Evolutionary conservation across 2,329 filamentous ascomycete species (phyloP).

Genomic region (Fusarium sororula): DNA sequence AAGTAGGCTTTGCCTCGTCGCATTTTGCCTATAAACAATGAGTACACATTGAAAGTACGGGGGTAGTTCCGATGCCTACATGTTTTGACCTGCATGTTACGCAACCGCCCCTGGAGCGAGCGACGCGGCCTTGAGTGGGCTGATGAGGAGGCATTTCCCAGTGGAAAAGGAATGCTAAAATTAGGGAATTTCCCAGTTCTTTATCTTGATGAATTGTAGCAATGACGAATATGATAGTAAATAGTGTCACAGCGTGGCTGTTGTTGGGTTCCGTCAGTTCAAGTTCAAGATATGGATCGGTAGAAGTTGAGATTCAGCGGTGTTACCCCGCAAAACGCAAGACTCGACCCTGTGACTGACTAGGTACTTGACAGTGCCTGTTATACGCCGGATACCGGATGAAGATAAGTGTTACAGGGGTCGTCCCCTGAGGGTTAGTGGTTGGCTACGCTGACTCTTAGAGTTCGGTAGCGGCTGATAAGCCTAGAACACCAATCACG

Average conservation of each 20-base stretch:
- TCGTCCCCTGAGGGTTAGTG: neutral
- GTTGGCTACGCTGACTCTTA: neutral
- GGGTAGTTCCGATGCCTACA: neutral
- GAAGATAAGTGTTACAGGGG: neutral
- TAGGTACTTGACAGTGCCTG: neutral
- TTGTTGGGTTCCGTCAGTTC: neutral
- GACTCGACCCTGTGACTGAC: neutral
- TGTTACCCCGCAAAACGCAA: neutral
- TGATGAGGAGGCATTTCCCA: neutral
- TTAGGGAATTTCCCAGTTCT: rapidly evolving
- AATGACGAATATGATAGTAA: neutral
- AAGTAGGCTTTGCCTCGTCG: neutral
- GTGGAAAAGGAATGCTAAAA: neutral
- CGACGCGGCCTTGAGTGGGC: neutral
- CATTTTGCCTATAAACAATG: neutral
- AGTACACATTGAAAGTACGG: neutral
- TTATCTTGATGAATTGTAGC: rapidly evolving
- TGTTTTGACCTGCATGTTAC: neutral
- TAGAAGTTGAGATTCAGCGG: neutral
- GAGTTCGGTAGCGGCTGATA: neutral
- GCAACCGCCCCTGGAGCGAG: neutral
- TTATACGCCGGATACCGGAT: neutral
- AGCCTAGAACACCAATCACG: neutral
- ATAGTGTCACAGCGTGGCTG: neutral
- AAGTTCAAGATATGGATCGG: neutral